These are phyloP conservation scores for Poa pratensis DNA, from an alignment of 176 grass and related monocot species.

Conservation along the genomic window DNA sequence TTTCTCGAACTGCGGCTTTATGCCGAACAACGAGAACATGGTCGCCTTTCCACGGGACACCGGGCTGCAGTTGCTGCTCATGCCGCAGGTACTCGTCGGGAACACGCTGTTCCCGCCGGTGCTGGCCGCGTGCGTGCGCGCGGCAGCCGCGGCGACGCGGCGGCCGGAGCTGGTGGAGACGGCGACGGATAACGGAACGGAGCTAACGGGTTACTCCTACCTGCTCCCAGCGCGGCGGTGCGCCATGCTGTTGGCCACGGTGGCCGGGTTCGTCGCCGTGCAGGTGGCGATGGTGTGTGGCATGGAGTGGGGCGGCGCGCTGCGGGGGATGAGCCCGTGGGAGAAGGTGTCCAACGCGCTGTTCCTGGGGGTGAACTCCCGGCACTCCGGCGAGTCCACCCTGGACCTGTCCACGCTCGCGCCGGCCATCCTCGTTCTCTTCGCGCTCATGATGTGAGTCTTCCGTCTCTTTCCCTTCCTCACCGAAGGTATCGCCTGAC, in stretches of 20 bases:
- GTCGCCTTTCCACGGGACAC: constrained; percentile 45
- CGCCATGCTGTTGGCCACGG: constrained; percentile 50
- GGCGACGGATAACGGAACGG: constrained; percentile 17
- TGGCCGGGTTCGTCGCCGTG: constrained; percentile 22
- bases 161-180: constrained; percentile 44
- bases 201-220: constrained; percentile 51
- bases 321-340: constrained; percentile 44
- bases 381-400: constrained; percentile 66
- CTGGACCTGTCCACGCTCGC: constrained; percentile 53
- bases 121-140: constrained; percentile 50
- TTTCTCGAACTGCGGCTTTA: constrained; percentile 65
- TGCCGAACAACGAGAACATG: constrained; percentile 82
- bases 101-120: constrained; percentile 62
- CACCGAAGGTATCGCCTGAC: too few species aligned
- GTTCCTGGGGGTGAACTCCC: constrained; percentile 64
- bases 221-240: constrained; percentile 52
- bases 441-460: constrained; percentile 76
- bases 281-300: constrained; percentile 45
- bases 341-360: constrained; percentile 56
- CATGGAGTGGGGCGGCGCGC: constrained; percentile 60
- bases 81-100: constrained; percentile 54
- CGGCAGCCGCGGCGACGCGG: constrained; percentile 32
- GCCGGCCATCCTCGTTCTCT: constrained; percentile 69
- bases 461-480: background rate
- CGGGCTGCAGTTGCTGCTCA: constrained; percentile 62